phyloP scores from a whole-genome alignment of 805 yeast genomes.

The Candida broadrunensis region DNA sequence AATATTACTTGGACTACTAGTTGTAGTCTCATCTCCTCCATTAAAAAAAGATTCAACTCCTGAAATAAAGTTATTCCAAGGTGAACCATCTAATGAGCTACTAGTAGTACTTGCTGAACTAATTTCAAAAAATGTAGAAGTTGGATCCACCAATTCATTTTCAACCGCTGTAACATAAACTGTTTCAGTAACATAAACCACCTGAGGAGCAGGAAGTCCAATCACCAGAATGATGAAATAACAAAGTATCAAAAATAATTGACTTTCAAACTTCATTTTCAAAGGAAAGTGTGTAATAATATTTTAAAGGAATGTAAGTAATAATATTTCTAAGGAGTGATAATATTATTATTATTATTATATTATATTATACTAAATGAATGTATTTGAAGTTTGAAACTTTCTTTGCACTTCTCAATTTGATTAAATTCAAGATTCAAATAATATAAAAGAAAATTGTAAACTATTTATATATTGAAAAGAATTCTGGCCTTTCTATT shows the following conservation, averaged over 20 bases:
- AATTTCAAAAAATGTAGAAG: conserved; percentile 4
- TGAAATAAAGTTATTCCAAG: conserved; percentile 1
- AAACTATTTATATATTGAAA: too few relatives aligned
- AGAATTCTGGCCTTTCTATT: too few relatives aligned
- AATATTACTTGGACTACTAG: background rate
- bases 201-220: conserved; percentile 21
- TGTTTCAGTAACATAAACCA: conserved; percentile 21
- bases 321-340: too few relatives aligned
- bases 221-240: conserved; percentile 13
- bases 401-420: too few relatives aligned
- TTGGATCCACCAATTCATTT: too few relatives aligned
- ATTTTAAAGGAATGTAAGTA: too few relatives aligned
- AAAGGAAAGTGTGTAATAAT: conserved; percentile 4
- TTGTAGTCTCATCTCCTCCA: background rate
- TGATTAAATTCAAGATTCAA: too few relatives aligned
- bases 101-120: conserved; percentile 7
- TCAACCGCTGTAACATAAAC: conserved; percentile 14
- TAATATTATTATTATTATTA: too few relatives aligned
- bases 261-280: conserved; percentile 6
- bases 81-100: conserved; percentile 8
- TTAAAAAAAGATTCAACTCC: conserved; percentile 1
- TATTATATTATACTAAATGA: too few relatives aligned
- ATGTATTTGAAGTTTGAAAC: too few relatives aligned
- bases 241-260: conserved; percentile 10
- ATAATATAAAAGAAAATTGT: too few relatives aligned